These are phyloP conservation scores for Parmelia sp. DNA, from an alignment of 495 filamentous ascomycete species.

Conservation along the genomic window DNA sequence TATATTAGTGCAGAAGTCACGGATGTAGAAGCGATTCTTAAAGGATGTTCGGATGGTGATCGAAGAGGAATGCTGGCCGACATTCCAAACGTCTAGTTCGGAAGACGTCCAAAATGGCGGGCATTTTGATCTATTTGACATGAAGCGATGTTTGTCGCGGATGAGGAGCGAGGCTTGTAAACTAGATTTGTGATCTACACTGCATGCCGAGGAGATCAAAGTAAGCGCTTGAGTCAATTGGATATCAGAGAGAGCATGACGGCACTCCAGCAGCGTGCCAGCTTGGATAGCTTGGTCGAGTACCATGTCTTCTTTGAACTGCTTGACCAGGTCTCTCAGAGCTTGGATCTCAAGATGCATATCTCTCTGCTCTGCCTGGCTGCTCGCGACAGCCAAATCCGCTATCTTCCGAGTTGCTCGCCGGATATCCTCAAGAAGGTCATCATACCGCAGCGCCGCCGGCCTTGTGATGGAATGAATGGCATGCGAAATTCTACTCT, in stretches of 20 bases:
- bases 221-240: slow-evolving; percentile 1
- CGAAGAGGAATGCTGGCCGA: background rate
- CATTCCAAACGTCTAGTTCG: background rate
- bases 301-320: background rate
- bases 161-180: background rate
- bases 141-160: background rate
- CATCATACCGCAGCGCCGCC: slow-evolving; percentile 26
- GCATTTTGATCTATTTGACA: background rate
- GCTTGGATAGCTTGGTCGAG: background rate
- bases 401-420: slow-evolving; percentile 10
- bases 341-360: slow-evolving; percentile 12
- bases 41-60: background rate
- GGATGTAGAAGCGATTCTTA: slow-evolving; percentile 6
- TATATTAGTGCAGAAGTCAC: slow-evolving; percentile 1
- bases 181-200: background rate
- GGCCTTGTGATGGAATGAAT: slow-evolving; percentile 25
- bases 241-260: background rate
- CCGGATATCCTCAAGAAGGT: slow-evolving; percentile 27
- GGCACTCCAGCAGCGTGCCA: background rate
- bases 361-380: slow-evolving; percentile 19
- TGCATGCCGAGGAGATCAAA: background rate
- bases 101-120: background rate
- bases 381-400: slow-evolving; percentile 4
- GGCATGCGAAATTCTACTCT: slow-evolving; percentile 23
- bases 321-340: background rate